Base-by-base conservation (phyloP, 2,329 filamentous ascomycete species). In the Penicillium sp. region DNA sequence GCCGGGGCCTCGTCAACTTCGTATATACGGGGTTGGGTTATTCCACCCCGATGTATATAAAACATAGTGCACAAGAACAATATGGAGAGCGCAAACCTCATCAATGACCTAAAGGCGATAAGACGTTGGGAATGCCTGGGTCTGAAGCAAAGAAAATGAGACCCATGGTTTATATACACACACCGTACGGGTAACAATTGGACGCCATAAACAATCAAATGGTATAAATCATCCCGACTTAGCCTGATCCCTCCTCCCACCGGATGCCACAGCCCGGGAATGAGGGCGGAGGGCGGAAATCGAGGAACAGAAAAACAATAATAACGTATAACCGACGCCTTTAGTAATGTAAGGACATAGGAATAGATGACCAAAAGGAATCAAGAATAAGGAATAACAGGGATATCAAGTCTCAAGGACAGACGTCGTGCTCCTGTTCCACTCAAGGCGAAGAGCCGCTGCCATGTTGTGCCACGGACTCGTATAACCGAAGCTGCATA, bases 321-420 rank as follows among this genome's bases (percentile, higher is more conserved):
- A 35, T 57, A 60, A 53, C 55, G 61, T 59, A 60, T 59, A 60
- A 54, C 57, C 54, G 42, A 52, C 59, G 59, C 62, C 58, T 38
- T 48, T 56, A 57, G 47, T 51, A 54, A 57, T 52, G 41, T 31
- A 42, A 50, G 16, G 27, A 50, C 38, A 56, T 39, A 54, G 55
- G 31, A 44, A 59, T 52, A 60, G 50, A 60, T 55, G 56, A 57
- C 49, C 49, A 46, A 53, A 49, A 2, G 22, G 22, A 25, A 57
- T 54, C 54, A 43, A 55, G 61, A 54, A 50, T 50, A 39, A 44
- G 11, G 42, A 12, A 28, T 22, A 13, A 33, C 13, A 25, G 13
- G 33, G 16, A 30, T 25, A 25, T 25, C 22, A 14, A 27, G 10
- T 39, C 42, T 29, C 50, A n/a, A 33, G 19, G 40, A 38, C 28